A percentile compares a stretch with the other conserved stretches of the same genome.
phyloP scores from a whole-genome alignment of 139 green algal species.

The Micromonas commoda region DNA sequence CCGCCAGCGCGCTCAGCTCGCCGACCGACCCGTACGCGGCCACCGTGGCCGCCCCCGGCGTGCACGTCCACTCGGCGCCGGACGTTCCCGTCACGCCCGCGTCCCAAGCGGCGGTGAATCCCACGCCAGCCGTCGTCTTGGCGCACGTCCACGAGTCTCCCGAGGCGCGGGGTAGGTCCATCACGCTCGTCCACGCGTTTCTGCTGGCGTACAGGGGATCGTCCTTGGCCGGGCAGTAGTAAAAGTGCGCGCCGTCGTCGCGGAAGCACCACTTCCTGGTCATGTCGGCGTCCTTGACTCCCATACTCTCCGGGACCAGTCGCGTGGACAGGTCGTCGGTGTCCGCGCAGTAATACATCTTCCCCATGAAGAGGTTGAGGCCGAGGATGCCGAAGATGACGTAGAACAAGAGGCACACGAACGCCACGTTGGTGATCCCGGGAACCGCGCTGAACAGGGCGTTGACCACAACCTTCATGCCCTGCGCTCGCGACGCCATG shows the following conservation, averaged over 20 bases:
- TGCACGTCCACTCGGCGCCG: background rate
- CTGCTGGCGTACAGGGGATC: background rate
- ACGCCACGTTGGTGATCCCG: constrained; percentile 51
- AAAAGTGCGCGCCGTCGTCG: background rate
- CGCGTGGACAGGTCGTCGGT: background rate
- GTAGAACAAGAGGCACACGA: constrained; percentile 62
- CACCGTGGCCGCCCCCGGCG: background rate
- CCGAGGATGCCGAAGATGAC: constrained; percentile 65
- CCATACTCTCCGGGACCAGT: background rate
- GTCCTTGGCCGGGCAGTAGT: background rate
- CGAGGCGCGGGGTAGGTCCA: background rate
- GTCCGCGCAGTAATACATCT: constrained; percentile 43
- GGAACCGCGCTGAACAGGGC: constrained; percentile 53
- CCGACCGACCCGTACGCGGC: background rate
- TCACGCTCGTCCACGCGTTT: background rate
- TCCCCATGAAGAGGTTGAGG: constrained; percentile 50
- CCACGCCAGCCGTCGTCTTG: background rate
- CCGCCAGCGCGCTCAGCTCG: background rate
- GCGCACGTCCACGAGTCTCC: background rate
- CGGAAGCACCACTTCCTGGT: background rate
- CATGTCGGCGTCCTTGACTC: background rate
- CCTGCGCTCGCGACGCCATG: constrained; percentile 44
- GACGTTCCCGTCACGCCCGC: background rate
- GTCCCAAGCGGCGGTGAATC: background rate
- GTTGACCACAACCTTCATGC: constrained; percentile 60